A percentile compares a stretch with the other conserved stretches of the same genome.
phyloP scores from a whole-genome alignment of 2,329 filamentous ascomycete species.

The Hypoxylon sp. region DNA sequence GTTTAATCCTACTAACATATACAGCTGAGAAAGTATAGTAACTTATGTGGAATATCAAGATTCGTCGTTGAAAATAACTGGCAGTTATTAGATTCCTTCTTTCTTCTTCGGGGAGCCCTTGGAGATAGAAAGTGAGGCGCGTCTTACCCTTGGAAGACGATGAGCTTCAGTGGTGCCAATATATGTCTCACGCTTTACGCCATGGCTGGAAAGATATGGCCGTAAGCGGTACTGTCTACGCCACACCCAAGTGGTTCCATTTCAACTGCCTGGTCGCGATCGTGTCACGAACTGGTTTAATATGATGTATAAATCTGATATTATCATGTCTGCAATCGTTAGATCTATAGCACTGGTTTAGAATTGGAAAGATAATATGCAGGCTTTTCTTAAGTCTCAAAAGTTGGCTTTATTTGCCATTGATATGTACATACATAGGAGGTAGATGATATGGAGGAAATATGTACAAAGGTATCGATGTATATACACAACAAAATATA shows the following conservation, averaged over 20 bases:
- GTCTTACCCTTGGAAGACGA: background rate
- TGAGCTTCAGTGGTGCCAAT: background rate
- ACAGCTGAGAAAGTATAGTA: background rate
- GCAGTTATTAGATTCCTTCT: background rate
- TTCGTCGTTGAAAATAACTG: background rate
- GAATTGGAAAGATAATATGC: background rate
- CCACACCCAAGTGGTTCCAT: too few species aligned
- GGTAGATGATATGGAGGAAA: background rate
- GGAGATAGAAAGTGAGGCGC: too few species aligned
- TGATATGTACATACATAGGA: background rate
- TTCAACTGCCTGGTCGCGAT: too few species aligned
- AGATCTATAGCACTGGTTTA: background rate
- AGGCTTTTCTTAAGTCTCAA: background rate
- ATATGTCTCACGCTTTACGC: background rate
- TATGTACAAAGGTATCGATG: slow-evolving; percentile 5
- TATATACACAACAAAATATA: slow-evolving; percentile 6
- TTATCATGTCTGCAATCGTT: background rate
- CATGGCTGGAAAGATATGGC: background rate
- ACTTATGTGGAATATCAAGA: background rate
- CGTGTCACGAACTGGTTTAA: too few species aligned
- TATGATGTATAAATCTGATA: too few species aligned
- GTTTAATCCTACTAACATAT: background rate
- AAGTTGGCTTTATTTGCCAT: slow-evolving; percentile 9
- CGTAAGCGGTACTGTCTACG: background rate
- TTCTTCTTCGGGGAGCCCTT: too few species aligned